Base-by-base conservation (phyloP, 768 basidiomycete species). In the Sarcodon sp. region DNA sequence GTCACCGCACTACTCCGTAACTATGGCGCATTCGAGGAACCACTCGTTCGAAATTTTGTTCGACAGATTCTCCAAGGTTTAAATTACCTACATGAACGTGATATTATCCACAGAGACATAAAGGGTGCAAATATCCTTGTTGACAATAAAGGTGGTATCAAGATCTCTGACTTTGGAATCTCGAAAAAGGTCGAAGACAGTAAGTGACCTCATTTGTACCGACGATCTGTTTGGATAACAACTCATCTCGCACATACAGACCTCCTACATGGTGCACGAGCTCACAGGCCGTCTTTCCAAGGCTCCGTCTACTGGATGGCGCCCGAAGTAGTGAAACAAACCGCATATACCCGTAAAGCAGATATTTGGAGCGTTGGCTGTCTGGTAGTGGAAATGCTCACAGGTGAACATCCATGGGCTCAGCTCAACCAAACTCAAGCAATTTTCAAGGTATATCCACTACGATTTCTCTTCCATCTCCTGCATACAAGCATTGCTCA, bases 251-350 rank as follows among this genome's bases (percentile, higher is more conserved):
- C 7, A 43, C 18, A 10, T 36, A 35, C 47, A 72, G 69, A 66
- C 53, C 61, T 76, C 32, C 58, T 71, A 33, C 68, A 68, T 18
- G 81, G 81, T 9, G 80, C 84, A 49, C 80, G 84, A 18, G 75
- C 81, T 39, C 84, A 97, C 60, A 75, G 96, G 6, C 88, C 91
- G 4, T 98, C 96, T 1, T 68, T 98, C 5, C 96, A 98, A 63
- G 96, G 96, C 2, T 96, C 92, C 1, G 93, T 97, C 9, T 98
- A 96, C 66, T 98, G 94, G 94, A 97, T 98, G 94, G 94, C 94
- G 0, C 94, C 94, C 0, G 94, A 97, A 64, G 91, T 97, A 15
- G 96, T 98, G 50, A 93, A 93, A 59, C 96, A 99, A 67, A 91
- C 83, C 21, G 77, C 81, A 0, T 89, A 96, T 60, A 93, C 91